Evolutionary conservation across 2,329 filamentous ascomycete genomes (phyloP).

Genomic region (Fusarium virguliforme): DNA sequence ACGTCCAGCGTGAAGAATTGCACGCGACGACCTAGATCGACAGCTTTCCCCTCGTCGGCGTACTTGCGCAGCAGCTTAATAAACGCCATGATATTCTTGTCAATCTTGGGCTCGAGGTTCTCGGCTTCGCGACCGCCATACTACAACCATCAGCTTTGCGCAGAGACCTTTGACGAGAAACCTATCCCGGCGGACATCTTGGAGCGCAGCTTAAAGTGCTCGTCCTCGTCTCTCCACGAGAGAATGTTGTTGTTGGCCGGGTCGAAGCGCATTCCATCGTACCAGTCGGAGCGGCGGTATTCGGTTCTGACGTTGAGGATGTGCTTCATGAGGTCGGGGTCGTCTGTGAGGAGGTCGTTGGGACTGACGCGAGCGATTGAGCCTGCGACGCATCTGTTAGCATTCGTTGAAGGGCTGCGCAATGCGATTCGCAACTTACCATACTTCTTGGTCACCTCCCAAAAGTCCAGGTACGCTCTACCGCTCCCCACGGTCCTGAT

Average conservation of each 20-base stretch:
- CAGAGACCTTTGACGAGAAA: background rate
- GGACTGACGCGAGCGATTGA: slow-evolving; percentile 60
- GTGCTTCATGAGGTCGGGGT: slow-evolving; percentile 58
- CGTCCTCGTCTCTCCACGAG: slow-evolving; percentile 64
- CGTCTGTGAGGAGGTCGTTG: slow-evolving; percentile 59
- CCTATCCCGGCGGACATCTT: slow-evolving; percentile 68
- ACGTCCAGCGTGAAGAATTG: slow-evolving; percentile 70
- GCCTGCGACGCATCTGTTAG: slow-evolving; percentile 38
- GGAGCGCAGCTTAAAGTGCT: slow-evolving; percentile 60
- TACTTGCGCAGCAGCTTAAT: slow-evolving; percentile 55
- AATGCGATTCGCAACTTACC: slow-evolving; percentile 47
- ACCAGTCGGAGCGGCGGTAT: slow-evolving; percentile 61
- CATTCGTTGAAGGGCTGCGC: background rate
- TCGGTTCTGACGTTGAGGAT: slow-evolving; percentile 55
- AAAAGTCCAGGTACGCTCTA: slow-evolving; percentile 56
- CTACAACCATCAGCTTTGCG: slow-evolving; percentile 10
- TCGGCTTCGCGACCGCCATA: slow-evolving; percentile 70
- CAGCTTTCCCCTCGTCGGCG: background rate
- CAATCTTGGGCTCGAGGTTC: slow-evolving; percentile 65
- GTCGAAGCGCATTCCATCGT: slow-evolving; percentile 67
- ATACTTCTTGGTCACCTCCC: slow-evolving; percentile 56
- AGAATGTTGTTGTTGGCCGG: slow-evolving; percentile 67
- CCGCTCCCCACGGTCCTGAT: slow-evolving; percentile 53
- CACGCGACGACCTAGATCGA: slow-evolving; percentile 64
- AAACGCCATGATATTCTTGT: slow-evolving; percentile 63